Base-by-base conservation (phyloP, 2,329 filamentous ascomycete species). In the Biscogniauxia marginata region DNA sequence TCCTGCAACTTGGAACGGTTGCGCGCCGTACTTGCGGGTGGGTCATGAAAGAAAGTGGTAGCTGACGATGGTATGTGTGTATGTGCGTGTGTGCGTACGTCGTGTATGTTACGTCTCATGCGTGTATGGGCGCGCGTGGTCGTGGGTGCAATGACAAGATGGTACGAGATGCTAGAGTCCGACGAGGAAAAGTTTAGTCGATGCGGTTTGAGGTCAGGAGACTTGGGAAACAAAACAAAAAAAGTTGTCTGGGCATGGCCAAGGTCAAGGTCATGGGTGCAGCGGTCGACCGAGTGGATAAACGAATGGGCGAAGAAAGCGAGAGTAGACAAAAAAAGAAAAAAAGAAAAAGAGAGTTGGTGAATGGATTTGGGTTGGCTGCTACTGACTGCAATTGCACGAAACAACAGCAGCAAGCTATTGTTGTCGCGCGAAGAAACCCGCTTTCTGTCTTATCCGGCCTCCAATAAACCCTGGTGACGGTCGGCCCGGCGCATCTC, bases 1-100 rank as follows among this genome's bases (percentile, higher is more conserved):
- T 65, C 64, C 63, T 67, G 67, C 70, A 69, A 70, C 68, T 57
- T 63, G 57, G 57, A 58, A 64, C 57, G 53, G 69, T 67, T 71
- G 68, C 70, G 70, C 68, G 63, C 65, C 57, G 56, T 56, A 50
- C 55, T 60, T 59, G 52, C 56, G 52, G 52, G 57, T 57, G 58
- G 59, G 52, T 65, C 70, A 70, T 71, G 58, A 70, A 71, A 67
- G 59, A 57, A 49, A 56, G 45, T 46, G 18, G 60, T 52, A 54
- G 23, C 8, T 24, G 52, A 49, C 34, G 46, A 49, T 51, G 30
- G 55, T 45, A 45, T 50, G 48, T 49, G 53, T 13, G 25, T 18
- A 43, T 47, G 39, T 11, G n/a, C 22, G 20, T 52, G 44, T 44
- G 49, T 25, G 44, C 22, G 30, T 25, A 25, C 13, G 30, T 39